Evolutionary conservation across 495 filamentous ascomycete species (phyloP).

Genomic region (Margaritispora aquatica): DNA sequence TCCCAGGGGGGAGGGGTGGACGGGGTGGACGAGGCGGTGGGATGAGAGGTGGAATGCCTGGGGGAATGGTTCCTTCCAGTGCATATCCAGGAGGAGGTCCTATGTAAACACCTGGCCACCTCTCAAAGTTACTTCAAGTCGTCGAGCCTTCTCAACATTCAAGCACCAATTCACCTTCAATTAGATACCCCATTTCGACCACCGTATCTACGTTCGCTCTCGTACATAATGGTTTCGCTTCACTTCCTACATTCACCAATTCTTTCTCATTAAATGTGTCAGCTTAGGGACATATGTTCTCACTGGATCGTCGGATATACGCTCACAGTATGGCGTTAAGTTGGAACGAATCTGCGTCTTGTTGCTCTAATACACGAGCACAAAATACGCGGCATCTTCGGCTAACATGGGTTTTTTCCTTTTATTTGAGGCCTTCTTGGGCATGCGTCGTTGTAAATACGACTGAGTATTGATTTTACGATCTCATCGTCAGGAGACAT

Average conservation of each 20-base stretch:
- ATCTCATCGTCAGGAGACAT: no score
- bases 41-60: conserved; percentile 19
- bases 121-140: neutral
- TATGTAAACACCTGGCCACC: neutral
- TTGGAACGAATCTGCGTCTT: neutral
- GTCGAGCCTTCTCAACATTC: conserved; percentile 16
- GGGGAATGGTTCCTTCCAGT: conserved; percentile 23
- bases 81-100: conserved; percentile 16
- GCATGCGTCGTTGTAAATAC: neutral
- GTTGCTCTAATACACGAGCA: neutral
- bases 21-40: conserved; percentile 7
- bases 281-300: conserved; percentile 9
- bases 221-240: conserved; percentile 10
- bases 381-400: neutral
- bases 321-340: neutral
- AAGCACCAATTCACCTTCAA: conserved; percentile 1
- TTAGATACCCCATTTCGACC: conserved; percentile 7
- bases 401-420: no score
- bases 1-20: conserved; percentile 34
- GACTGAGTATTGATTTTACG: no score
- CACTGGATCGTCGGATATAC: neutral
- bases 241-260: neutral
- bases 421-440: no score
- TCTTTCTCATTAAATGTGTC: neutral
- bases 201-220: neutral